phyloP scores from a whole-genome alignment of 1,139 yeast species.

The Yamadazyma dendronema region DNA sequence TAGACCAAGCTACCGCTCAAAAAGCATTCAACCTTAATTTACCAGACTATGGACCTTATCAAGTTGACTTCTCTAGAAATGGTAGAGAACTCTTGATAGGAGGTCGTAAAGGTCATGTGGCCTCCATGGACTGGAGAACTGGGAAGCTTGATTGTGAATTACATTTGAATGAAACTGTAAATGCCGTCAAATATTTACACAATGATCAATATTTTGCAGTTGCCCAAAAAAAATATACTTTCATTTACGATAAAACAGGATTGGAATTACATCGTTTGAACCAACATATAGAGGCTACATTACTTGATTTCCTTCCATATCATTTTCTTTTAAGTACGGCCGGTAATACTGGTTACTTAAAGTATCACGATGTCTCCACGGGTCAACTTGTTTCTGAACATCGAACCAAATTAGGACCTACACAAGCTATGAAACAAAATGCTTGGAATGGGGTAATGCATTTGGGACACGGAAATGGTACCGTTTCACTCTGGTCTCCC shows the following conservation, averaged over 20 bases:
- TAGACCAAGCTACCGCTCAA: conserved; percentile 71
- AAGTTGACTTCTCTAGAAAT: conserved; percentile 75
- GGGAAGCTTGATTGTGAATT: conserved; percentile 82
- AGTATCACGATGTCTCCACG: conserved; percentile 94
- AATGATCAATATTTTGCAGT: conserved; percentile 94
- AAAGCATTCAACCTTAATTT: conserved; percentile 76
- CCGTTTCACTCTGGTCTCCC: conserved; percentile 93
- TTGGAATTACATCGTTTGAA: conserved; percentile 88
- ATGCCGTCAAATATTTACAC: conserved; percentile 87
- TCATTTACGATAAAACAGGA: conserved; percentile 88
- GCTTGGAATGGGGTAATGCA: conserved; percentile 96
- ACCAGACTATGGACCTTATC: conserved; percentile 84
- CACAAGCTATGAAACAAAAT: conserved; percentile 82
- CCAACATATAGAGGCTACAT: conserved; percentile 83
- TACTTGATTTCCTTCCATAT: conserved; percentile 86
- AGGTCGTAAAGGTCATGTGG: conserved; percentile 92
- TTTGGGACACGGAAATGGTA: conserved; percentile 91
- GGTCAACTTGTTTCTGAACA: conserved; percentile 82
- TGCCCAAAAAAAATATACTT: conserved; percentile 94
- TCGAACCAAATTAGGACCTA: conserved; percentile 87
- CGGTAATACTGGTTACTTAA: conserved; percentile 83
- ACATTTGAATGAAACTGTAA: conserved; percentile 82
- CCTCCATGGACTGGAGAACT: conserved; percentile 93
- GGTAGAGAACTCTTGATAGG: conserved; percentile 85
- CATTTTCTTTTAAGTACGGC: conserved; percentile 86